These are phyloP conservation scores for Seiridium unicorne DNA, from an alignment of 2,329 filamentous ascomycete genomes.

Conservation along the genomic window DNA sequence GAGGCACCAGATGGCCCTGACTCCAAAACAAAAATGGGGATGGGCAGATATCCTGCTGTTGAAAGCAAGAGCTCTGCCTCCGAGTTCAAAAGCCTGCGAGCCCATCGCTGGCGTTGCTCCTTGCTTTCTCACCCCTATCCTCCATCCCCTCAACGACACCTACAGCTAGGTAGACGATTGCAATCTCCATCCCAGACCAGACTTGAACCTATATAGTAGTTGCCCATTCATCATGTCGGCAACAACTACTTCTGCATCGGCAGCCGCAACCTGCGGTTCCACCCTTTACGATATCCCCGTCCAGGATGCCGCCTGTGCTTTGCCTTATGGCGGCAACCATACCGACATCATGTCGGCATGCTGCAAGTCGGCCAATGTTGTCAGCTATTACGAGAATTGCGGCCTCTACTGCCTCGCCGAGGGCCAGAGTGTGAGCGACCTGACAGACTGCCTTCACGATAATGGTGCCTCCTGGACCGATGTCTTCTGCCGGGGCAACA, in stretches of 20 bases:
- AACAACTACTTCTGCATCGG: conserved; percentile 13
- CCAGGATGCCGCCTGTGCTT: conserved; percentile 42
- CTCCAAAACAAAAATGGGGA: neutral
- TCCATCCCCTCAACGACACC: neutral
- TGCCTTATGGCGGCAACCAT: conserved; percentile 37
- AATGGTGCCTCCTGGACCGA: conserved; percentile 33
- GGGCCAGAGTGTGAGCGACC: conserved; percentile 32
- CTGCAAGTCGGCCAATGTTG: conserved; percentile 41
- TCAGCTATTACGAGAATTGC: conserved; percentile 45
- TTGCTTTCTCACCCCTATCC: neutral
- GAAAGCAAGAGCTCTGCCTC: too few species aligned
- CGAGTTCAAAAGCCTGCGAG: too few species aligned
- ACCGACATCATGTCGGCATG: conserved; percentile 41
- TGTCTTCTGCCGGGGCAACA: conserved; percentile 43
- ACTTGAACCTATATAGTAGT: neutral
- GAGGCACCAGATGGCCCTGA: neutral
- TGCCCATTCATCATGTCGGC: neutral
- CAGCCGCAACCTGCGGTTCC: conserved; percentile 18
- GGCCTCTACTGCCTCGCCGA: conserved; percentile 48
- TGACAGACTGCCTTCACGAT: conserved; percentile 36
- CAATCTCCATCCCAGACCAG: too few species aligned
- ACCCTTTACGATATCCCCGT: conserved; percentile 41
- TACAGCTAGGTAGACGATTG: neutral
- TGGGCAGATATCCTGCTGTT: neutral
- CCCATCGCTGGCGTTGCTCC: too few species aligned